Percentiles rank a stretch among this genome's conserved stretches.
Evolutionary conservation across 2,329 filamentous ascomycete species (phyloP).

Genomic region (Aspergillus texensis): DNA sequence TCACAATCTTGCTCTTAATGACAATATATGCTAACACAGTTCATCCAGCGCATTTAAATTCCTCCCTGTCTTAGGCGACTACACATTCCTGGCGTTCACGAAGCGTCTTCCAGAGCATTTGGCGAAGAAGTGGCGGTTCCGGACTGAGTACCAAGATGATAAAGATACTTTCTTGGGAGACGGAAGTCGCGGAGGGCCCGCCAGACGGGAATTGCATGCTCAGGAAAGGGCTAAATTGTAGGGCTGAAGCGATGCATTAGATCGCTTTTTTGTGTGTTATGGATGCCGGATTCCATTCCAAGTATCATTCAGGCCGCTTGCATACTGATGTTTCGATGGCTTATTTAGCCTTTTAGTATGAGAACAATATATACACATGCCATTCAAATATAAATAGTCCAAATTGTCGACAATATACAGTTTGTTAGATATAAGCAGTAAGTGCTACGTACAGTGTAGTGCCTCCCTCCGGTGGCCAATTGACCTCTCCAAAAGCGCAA

Average conservation of each 20-base stretch:
- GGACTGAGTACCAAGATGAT: constrained; percentile 10
- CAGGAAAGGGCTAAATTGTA: constrained; percentile 10
- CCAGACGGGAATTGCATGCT: constrained; percentile 6
- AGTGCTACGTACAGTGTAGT: too few relatives aligned
- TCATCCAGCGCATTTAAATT: constrained; percentile 63
- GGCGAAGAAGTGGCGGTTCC: constrained; percentile 23
- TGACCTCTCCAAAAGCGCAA: too few relatives aligned
- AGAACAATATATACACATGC: neutral
- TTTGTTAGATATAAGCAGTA: too few relatives aligned
- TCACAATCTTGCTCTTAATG: neutral
- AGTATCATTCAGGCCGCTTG: neutral
- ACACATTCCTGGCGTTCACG: constrained; percentile 41
- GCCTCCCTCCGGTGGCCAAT: too few relatives aligned
- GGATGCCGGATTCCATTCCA: neutral
- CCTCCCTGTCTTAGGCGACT: constrained; percentile 64
- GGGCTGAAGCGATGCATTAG: too few relatives aligned
- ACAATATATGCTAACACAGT: neutral
- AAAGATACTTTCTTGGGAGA: constrained; percentile 19
- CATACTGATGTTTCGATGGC: neutral
- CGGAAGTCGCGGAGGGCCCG: constrained; percentile 23
- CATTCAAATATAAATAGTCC: fast-evolving
- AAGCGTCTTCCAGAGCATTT: constrained; percentile 6
- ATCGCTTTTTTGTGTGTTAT: neutral
- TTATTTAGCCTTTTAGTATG: neutral
- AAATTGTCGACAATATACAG: neutral